Evolutionary conservation across 1,284 basidiomycete genomes (phyloP).

Genomic region (Rhodotorula glutinis): DNA sequence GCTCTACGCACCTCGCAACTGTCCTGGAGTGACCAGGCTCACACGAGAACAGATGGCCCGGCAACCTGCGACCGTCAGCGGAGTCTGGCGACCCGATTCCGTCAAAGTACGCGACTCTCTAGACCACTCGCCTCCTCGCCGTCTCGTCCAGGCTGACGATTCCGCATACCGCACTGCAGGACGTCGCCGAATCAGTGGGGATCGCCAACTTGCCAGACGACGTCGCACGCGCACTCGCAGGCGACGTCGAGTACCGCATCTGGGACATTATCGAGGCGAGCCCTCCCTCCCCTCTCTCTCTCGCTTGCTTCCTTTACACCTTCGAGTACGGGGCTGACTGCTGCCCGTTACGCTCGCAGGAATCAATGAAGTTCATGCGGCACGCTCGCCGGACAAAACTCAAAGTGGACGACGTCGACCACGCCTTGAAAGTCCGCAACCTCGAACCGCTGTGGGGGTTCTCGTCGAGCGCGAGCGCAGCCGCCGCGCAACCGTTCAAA

Average conservation of each 20-base stretch:
- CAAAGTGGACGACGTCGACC: conserved; percentile 85
- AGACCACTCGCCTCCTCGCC: not conserved
- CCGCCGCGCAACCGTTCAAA: conserved; percentile 43
- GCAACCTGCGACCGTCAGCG: conserved; percentile 6
- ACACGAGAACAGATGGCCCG: too few relatives aligned
- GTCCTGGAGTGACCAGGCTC: too few relatives aligned
- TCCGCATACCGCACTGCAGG: conserved; percentile 63
- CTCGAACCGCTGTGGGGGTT: conserved; percentile 62
- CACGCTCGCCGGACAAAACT: conserved; percentile 84
- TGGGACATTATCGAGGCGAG: conserved; percentile 85
- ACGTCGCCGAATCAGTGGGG: conserved; percentile 84
- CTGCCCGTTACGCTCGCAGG: conserved; percentile 54
- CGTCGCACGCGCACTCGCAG: conserved; percentile 80
- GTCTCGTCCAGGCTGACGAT: not conserved
- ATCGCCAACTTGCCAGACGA: conserved; percentile 74
- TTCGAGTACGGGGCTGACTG: not conserved
- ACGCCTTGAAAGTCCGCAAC: conserved; percentile 87
- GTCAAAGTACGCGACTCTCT: conserved; percentile 26
- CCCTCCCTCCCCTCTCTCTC: not conserved
- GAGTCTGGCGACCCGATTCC: conserved; percentile 40
- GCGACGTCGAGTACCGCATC: conserved; percentile 94
- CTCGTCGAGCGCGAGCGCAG: conserved; percentile 17
- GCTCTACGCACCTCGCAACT: conserved; percentile 2
- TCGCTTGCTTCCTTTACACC: too few relatives aligned
- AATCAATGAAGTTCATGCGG: conserved; percentile 94